These are phyloP conservation scores for Boletus insuetus DNA, from an alignment of 768 basidiomycete genomes.

Conservation along the genomic window DNA sequence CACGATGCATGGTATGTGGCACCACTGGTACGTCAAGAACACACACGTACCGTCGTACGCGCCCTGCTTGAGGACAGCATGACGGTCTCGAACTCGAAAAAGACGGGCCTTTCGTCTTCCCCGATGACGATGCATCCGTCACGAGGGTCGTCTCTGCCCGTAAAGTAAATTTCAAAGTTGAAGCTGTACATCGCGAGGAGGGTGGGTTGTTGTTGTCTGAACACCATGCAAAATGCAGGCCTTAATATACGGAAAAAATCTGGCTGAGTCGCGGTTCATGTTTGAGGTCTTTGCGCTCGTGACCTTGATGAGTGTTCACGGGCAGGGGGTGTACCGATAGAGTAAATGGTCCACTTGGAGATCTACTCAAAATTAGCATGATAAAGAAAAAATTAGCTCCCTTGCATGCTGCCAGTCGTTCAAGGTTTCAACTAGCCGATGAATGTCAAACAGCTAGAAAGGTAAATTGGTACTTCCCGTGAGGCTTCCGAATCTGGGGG, in stretches of 20 bases:
- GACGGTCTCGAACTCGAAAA: constrained; percentile 65
- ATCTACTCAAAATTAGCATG: constrained; percentile 17
- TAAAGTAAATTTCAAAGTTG: constrained; percentile 63
- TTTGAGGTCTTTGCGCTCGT: constrained; percentile 38
- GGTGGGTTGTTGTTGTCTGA: constrained; percentile 1
- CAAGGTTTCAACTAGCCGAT: constrained; percentile 18
- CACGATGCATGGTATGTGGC: not conserved
- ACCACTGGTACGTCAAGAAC: not conserved
- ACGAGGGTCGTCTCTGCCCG: constrained; percentile 66
- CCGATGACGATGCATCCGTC: constrained; percentile 64
- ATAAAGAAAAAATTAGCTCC: not conserved
- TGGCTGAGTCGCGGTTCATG: constrained; percentile 29
- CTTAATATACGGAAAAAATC: constrained; percentile 30
- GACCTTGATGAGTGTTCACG: constrained; percentile 48
- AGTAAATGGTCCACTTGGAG: constrained; percentile 5
- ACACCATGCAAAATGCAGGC: constrained; percentile 5
- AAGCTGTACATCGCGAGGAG: constrained; percentile 30
- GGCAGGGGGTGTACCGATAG: constrained; percentile 32
- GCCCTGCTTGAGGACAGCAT: constrained; percentile 16
- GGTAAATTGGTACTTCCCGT: constrained; percentile 27
- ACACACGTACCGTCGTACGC: constrained; percentile 27
- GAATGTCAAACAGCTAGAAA: constrained; percentile 26
- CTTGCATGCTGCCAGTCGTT: constrained; percentile 8
- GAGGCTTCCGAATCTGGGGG: constrained; percentile 14
- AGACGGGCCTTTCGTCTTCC: constrained; percentile 55